These are phyloP conservation scores for Xylaria flabelliformis DNA, from an alignment of 495 filamentous ascomycete species.

Conservation along the genomic window DNA sequence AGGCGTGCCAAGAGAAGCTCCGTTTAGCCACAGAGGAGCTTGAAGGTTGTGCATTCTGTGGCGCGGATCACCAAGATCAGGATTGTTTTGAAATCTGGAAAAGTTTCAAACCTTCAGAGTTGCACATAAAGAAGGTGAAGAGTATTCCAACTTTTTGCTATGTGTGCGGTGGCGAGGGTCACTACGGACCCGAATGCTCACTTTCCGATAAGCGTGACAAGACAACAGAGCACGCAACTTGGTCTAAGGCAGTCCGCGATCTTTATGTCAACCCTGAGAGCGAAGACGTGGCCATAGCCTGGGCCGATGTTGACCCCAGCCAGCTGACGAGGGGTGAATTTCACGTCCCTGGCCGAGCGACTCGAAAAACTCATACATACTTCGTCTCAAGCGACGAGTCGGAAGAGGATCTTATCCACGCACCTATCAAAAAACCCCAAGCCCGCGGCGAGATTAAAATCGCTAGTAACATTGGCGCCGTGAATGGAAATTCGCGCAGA, in stretches of 20 bases:
- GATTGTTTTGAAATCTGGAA: slow-evolving; percentile 48
- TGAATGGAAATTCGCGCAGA: slow-evolving; percentile 5
- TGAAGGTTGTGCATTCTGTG: slow-evolving; percentile 47
- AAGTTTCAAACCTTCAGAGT: slow-evolving; percentile 38
- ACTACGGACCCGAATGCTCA: slow-evolving; percentile 49
- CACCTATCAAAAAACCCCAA: slow-evolving; percentile 38
- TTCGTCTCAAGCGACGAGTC: slow-evolving; percentile 53
- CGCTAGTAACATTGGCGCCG: slow-evolving; percentile 34
- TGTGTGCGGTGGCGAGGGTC: slow-evolving; percentile 45
- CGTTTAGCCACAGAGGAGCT: slow-evolving; percentile 39
- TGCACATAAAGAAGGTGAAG: slow-evolving; percentile 42
- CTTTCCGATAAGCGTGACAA: slow-evolving; percentile 31
- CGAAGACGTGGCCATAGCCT: slow-evolving; percentile 40
- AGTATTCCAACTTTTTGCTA: slow-evolving; percentile 50
- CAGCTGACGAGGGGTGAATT: slow-evolving; percentile 30
- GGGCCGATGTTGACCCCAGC: slow-evolving; percentile 19
- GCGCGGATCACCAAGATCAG: slow-evolving; percentile 40
- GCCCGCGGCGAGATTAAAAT: slow-evolving; percentile 42
- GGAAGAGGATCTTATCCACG: slow-evolving; percentile 49
- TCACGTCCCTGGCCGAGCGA: slow-evolving; percentile 46
- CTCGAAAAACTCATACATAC: slow-evolving; percentile 46
- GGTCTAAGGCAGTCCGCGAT: slow-evolving; percentile 43
- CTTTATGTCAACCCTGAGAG: slow-evolving; percentile 47
- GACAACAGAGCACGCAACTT: slow-evolving; percentile 35
- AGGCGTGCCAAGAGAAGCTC: slow-evolving; percentile 46